Evolutionary conservation across 495 filamentous ascomycete genomes (phyloP), one percentile per base, ranked within the genome.

Genomic region (Bathelium albidoporum): DNA sequence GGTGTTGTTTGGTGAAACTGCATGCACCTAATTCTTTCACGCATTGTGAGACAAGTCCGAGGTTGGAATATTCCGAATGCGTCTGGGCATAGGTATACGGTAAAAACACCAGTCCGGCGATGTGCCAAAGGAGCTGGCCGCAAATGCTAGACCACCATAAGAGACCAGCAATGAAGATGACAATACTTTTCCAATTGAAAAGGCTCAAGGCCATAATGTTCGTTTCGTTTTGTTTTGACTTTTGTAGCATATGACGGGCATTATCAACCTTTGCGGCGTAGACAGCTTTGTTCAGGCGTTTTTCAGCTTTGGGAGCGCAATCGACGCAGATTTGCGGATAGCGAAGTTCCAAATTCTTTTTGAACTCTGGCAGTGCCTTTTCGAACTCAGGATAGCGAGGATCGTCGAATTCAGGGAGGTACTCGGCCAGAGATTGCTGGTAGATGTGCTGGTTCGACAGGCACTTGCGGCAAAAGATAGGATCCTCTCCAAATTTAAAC

Each of bases 321-420:
- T 82, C 76, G 59, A 80, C 82, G 77, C 91, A 96, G 32, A 95
- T 84, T 69, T 91, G 89, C 12, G 91, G 91, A 73, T 94, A 95
- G 58, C 83, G 80, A 64, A 84, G 77, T 73, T 95, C 90, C 43
- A 94, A 77, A 36, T 81, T 77, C 59, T 75, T 76, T 58, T 82
- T 82, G 68, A 85, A 91, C 32, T 76, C 75, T 58, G 81, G 82
- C 66, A 85, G 85, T 44, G 80, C 77, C 58, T 70, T 72, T 64
- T 82, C 82, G 64, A 79, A 85, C 32, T 81, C 78, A 43, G 78
- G 73, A 69, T 89, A 87, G 3, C 76, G 68, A 20, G 86, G 83
- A 59, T 88, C 80, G n/a, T 87, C 80, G 20, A 85, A 76, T 22
- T 85, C 77, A 1, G 89, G 87, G 61, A 88, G 80, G 65, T 90